These are phyloP conservation scores for Penicillium canescens DNA, from an alignment of 495 filamentous ascomycete genomes.

Conservation along the genomic window DNA sequence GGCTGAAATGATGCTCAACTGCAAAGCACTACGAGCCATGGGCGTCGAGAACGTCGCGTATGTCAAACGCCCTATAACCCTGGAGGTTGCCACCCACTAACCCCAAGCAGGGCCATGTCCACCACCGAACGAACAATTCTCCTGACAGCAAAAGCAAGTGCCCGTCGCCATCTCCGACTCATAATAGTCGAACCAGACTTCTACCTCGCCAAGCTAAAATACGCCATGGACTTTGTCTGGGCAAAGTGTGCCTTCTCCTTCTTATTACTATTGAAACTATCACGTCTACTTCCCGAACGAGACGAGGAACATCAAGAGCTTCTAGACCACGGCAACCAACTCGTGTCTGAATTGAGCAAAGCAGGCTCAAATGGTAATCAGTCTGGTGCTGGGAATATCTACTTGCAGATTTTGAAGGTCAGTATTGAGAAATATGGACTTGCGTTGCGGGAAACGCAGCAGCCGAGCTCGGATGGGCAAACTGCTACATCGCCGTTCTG, in stretches of 20 bases:
- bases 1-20: slow-evolving; percentile 51
- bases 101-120: slow-evolving; percentile 36
- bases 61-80: background rate
- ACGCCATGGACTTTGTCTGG: slow-evolving; percentile 58
- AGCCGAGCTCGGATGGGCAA: slow-evolving; percentile 15
- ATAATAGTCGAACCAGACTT: slow-evolving; percentile 39
- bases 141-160: slow-evolving; percentile 45
- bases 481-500: slow-evolving; percentile 33
- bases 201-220: slow-evolving; percentile 51
- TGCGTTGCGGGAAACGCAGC: slow-evolving; percentile 35
- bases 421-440: slow-evolving; percentile 52
- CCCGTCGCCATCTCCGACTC: slow-evolving; percentile 50
- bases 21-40: slow-evolving; percentile 47
- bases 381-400: slow-evolving; percentile 39
- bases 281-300: slow-evolving; percentile 46
- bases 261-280: slow-evolving; percentile 50
- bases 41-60: slow-evolving; percentile 50
- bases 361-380: slow-evolving; percentile 25
- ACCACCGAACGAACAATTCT: slow-evolving; percentile 41
- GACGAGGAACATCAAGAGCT: slow-evolving; percentile 40
- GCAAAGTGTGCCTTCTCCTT: slow-evolving; percentile 57
- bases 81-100: background rate
- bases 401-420: slow-evolving; percentile 39
- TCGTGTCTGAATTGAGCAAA: slow-evolving; percentile 44
- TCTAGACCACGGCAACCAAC: slow-evolving; percentile 41